Base-by-base conservation (phyloP, 2,329 filamentous ascomycete genomes). In the Helotiales sp. region DNA sequence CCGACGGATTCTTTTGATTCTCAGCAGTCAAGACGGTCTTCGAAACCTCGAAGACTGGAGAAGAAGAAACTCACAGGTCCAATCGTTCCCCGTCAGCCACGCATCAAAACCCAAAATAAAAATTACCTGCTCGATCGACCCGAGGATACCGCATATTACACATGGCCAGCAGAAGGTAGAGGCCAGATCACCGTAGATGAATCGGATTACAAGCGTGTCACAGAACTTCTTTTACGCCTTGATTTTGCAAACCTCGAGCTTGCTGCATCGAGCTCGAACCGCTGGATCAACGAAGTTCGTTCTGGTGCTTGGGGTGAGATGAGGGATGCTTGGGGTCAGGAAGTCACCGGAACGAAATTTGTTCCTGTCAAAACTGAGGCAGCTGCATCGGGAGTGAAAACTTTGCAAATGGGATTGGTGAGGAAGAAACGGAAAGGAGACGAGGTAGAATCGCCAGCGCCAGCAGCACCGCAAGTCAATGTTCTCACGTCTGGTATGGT, bases 241-340 rank as follows among this genome's bases (percentile, higher is more conserved):
- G 89, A 92, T 70, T 95, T 95, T 71, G 79, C 84, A 1, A 87
- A 81, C 8, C 72, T 85, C 3, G 81, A 83, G 10, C 81, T 87
- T 48, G 86, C 88, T 0, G 76, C 75, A 1, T 77, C 78, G 30
- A 91, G 88, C 67, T 90, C 89, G 2, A 75, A 73, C 52, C 83
- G 88, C 53, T 95, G 90, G 89, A 78, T 86, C 42, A 79, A 79
- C 13, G 89, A 93, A 67, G 84, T 88, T 1, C 81, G 81, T 15
- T 75, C 78, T 56, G 79, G 64, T 49, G 67, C 61, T 31, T 59
- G 58, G 42, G 59, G 63, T 1, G 59, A 40, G 17, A 64, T 67
- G 61, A 59, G 80, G 0, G 72, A 76, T 1, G 66, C 71, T 19
- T 87, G 83, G 84, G 81, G 81, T 0, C 68, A 78, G 8, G 72